Evolutionary conservation across 306 rosid species (phyloP).

Genomic region (Citrullus colocynthis): DNA sequence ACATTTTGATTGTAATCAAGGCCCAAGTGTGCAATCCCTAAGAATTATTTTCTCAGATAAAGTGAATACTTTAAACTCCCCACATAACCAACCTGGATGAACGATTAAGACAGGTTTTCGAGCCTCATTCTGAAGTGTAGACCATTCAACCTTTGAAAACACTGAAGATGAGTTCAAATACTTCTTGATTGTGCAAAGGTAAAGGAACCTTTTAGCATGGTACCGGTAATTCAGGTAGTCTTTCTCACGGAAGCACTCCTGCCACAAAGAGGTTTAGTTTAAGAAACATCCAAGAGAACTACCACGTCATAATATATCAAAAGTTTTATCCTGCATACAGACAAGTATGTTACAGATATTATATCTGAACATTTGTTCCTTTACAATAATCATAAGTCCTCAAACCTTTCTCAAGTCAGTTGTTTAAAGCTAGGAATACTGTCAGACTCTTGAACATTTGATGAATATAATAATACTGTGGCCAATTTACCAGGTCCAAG

Average conservation of each 20-base stretch:
- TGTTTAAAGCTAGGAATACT: background rate
- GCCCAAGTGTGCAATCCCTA: background rate
- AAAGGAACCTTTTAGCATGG: conserved; percentile 73
- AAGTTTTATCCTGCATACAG: background rate
- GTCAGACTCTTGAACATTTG: background rate
- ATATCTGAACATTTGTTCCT: background rate
- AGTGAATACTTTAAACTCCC: background rate
- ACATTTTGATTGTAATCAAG: background rate
- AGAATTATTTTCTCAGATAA: background rate
- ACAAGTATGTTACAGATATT: background rate
- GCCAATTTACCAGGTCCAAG: background rate
- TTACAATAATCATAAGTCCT: background rate
- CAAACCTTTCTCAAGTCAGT: background rate
- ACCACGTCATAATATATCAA: background rate
- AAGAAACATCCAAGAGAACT: background rate
- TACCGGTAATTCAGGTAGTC: conserved; percentile 87
- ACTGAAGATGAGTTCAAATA: conserved; percentile 45
- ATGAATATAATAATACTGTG: background rate
- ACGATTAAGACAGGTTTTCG: conserved; percentile 15
- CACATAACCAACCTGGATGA: conserved; percentile 51
- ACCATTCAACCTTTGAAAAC: conserved; percentile 66
- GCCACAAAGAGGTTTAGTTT: conserved; percentile 5
- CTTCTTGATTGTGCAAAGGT: conserved; percentile 63
- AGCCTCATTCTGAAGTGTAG: conserved; percentile 72
- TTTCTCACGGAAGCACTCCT: conserved; percentile 90